Evolutionary conservation across 441 rosid species (phyloP).

Genomic region (Lepidium campestre): DNA sequence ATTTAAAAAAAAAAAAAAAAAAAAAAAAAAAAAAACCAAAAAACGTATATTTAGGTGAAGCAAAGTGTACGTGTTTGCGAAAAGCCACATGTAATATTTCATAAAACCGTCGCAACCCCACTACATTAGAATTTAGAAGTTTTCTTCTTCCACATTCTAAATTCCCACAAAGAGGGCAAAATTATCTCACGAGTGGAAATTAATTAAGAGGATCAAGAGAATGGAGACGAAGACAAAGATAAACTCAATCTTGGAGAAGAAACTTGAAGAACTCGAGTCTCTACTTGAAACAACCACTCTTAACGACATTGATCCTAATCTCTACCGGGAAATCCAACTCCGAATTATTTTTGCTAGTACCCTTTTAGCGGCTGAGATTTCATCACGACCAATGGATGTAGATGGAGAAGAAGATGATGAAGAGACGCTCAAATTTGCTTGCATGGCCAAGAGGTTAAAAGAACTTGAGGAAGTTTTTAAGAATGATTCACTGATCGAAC

Average conservation of each 20-base stretch:
- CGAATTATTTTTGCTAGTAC: neutral
- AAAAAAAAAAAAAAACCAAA: neutral
- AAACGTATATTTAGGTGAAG: neutral
- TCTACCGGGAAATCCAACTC: neutral
- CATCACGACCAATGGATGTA: neutral
- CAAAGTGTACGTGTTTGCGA: neutral
- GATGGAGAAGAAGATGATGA: constrained; percentile 3
- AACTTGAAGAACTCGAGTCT: constrained; percentile 26
- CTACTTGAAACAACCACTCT: neutral
- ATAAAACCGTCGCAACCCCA: constrained; percentile 17
- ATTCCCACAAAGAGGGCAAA: neutral
- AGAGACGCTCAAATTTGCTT: neutral
- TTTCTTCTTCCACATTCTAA: neutral
- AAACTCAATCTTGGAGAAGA: constrained; percentile 21
- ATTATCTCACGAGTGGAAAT: neutral
- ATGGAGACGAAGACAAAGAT: neutral
- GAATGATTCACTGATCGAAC: neutral
- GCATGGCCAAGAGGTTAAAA: constrained; percentile 7
- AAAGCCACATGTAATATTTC: neutral
- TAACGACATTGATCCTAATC: neutral
- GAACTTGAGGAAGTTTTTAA: neutral
- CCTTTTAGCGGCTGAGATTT: constrained; percentile 19
- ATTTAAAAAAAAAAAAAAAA: too few relatives aligned
- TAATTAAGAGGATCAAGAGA: neutral
- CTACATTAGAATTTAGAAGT: constrained; percentile 2